Conservation (phyloP, 202 grass and related monocot genomes). For the Panicum virgatum region DNA sequence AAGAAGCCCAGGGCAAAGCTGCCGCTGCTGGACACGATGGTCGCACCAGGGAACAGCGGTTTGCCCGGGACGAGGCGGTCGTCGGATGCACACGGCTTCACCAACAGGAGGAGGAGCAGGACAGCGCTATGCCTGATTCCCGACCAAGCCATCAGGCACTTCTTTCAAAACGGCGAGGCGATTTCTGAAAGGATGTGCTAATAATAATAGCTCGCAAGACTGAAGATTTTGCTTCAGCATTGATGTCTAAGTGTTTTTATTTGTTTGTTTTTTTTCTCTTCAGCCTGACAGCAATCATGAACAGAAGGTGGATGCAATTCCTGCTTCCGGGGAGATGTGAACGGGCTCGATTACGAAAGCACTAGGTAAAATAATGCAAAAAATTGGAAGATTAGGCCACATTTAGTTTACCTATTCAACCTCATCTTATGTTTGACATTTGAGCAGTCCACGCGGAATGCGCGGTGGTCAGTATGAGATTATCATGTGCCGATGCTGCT, state of each 20-base stretch:
- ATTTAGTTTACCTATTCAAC: neutral
- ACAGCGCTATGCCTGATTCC: neutral
- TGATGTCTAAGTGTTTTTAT: no score
- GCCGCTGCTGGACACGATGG: constrained; percentile 22
- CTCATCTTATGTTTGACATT: neutral
- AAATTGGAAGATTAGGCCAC: no score
- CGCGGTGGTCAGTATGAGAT: neutral
- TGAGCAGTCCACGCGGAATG: neutral
- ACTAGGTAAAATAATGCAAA: neutral
- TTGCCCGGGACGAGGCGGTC: constrained; percentile 27
- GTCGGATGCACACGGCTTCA: neutral
- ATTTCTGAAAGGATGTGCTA: neutral
- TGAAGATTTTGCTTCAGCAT: neutral
- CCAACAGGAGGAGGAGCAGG: neutral
- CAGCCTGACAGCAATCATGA: neutral
- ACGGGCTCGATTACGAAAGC: neutral
- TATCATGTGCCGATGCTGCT: no score
- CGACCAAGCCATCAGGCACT: neutral
- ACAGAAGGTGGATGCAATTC: no score
- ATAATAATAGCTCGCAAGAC: neutral
- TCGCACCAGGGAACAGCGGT: neutral
- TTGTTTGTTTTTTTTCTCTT: neutral
- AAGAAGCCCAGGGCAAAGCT: constrained; percentile 51
- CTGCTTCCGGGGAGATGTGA: no score
- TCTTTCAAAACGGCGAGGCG: neutral